Percentiles rank a stretch among this genome's conserved stretches.
phyloP scores from a whole-genome alignment of 129 eudicot genomes.

The Flaveria bidentis region DNA sequence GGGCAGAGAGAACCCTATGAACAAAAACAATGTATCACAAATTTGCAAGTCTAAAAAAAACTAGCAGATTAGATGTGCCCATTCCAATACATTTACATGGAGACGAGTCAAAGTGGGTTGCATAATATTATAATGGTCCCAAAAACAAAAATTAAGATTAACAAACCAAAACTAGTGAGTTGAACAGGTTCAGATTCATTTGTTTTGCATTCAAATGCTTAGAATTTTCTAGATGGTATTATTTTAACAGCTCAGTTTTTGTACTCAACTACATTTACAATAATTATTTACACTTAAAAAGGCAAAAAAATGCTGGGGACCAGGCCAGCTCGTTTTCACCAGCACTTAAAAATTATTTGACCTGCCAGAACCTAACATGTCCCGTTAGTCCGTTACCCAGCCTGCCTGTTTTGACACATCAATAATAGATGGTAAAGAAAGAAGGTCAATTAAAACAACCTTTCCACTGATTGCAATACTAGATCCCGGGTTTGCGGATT shows the following conservation, averaged over 20 bases:
- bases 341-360: neutral
- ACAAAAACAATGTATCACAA: slow-evolving; percentile 8
- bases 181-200: neutral
- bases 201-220: neutral
- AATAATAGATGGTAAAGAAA: neutral
- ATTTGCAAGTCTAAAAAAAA: neutral
- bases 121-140: neutral
- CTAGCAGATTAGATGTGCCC: neutral
- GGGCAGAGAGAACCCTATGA: slow-evolving; percentile 10
- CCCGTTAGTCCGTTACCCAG: neutral
- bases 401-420: neutral
- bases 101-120: neutral
- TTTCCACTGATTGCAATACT: slow-evolving; percentile 73
- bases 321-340: neutral
- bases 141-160: neutral
- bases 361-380: neutral
- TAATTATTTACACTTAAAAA: neutral
- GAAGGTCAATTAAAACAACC: slow-evolving; percentile 33
- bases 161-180: neutral
- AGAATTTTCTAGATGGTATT: neutral
- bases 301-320: neutral
- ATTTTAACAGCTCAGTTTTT: neutral
- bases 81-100: neutral
- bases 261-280: neutral
- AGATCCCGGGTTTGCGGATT: slow-evolving; percentile 85